Evolutionary conservation across 2,329 filamentous ascomycete species (phyloP).

Genomic region (Septoria petroselini): DNA sequence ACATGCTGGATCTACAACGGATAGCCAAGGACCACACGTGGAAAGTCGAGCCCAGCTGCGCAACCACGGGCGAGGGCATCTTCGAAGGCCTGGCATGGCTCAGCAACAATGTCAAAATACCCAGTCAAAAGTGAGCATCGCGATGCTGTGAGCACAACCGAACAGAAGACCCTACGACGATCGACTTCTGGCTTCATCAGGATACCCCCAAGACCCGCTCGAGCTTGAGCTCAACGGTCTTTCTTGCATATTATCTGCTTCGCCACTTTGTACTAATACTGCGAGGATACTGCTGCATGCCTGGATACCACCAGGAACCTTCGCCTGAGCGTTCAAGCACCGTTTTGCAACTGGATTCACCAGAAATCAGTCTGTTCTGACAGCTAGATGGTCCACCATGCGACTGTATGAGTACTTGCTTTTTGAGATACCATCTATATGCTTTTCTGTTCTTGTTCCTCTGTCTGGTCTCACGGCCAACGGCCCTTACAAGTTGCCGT

Average conservation of each 20-base stretch:
- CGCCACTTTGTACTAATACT: conserved; percentile 3
- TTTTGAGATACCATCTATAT: conserved; percentile 7
- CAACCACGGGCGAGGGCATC: conserved; percentile 53
- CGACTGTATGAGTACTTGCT: neutral
- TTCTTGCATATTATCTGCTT: conserved; percentile 5
- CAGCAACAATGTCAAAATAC: conserved; percentile 50
- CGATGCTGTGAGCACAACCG: neutral
- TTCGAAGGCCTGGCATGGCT: conserved; percentile 54
- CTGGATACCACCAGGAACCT: neutral
- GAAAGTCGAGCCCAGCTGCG: conserved; percentile 55
- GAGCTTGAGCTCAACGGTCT: conserved; percentile 1
- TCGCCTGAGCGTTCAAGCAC: neutral
- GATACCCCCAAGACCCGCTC: conserved; percentile 10
- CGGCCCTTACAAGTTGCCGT: conserved; percentile 20
- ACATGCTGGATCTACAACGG: conserved; percentile 48
- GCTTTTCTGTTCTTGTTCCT: neutral
- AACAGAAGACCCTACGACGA: conserved; percentile 3
- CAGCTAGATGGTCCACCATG: neutral
- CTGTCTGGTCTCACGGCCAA: neutral
- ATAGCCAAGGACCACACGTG: conserved; percentile 53
- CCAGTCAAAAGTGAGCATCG: conserved; percentile 28
- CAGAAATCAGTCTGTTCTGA: no score
- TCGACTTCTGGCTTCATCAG: conserved; percentile 15
- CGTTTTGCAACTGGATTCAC: neutral
- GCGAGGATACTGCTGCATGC: conserved; percentile 4